Conservation (phyloP, 169 alveolate genomes). For the Eimeria praecox region DNA sequence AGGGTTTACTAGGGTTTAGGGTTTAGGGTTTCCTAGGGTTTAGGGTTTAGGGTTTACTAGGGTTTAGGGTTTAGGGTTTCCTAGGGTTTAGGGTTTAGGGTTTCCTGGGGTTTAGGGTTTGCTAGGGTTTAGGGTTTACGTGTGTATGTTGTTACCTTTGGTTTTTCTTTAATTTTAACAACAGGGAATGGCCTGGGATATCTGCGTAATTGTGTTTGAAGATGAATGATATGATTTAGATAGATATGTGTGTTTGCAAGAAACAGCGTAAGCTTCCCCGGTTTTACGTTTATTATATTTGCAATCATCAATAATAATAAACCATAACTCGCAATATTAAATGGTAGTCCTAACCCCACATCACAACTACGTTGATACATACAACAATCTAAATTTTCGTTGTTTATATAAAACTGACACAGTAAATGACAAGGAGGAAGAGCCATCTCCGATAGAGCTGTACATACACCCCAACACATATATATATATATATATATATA, state of each 20-base stretch:
- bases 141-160: not conserved
- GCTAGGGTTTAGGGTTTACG: slow-evolving; percentile 4
- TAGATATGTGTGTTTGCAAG: slow-evolving; percentile 99
- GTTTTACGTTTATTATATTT: slow-evolving; percentile 93
- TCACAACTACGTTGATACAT: slow-evolving; percentile 99
- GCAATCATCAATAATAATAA: slow-evolving; percentile 98
- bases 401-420: slow-evolving; percentile 97
- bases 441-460: slow-evolving; percentile 94
- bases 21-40: no score
- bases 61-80: no score
- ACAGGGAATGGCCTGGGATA: slow-evolving; percentile 98
- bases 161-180: slow-evolving; percentile 87
- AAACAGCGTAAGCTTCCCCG: slow-evolving; percentile 96
- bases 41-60: no score
- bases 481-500: no score
- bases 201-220: slow-evolving; percentile 94
- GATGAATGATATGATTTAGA: slow-evolving; percentile 95
- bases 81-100: slow-evolving; percentile 11
- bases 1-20: no score
- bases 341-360: slow-evolving; percentile 99
- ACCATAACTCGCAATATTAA: slow-evolving; percentile 98
- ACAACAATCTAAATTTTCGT: slow-evolving; percentile 94
- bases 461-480: not conserved
- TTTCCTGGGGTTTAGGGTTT: not conserved
- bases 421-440: slow-evolving; percentile 99